Conservation (phyloP, 2,329 filamentous ascomycete genomes). For the Cordyceps javanica region DNA sequence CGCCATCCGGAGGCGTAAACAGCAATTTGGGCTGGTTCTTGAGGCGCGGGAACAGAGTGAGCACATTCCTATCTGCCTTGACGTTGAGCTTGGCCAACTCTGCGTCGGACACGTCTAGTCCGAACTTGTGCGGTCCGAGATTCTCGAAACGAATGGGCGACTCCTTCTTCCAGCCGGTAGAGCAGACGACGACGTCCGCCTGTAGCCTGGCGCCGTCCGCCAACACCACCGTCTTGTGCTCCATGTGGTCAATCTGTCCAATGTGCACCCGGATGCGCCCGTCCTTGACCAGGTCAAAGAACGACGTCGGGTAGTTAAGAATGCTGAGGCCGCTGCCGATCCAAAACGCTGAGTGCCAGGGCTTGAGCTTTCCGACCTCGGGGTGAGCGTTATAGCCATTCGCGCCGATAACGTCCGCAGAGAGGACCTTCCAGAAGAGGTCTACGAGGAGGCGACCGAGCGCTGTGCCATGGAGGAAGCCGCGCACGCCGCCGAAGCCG, state of each 20-base stretch:
- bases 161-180: slow-evolving; percentile 46
- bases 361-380: slow-evolving; percentile 33
- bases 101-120: neutral
- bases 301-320: slow-evolving; percentile 43
- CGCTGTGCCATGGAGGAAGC: slow-evolving; percentile 44
- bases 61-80: slow-evolving; percentile 17
- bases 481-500: slow-evolving; percentile 41
- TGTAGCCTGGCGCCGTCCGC: slow-evolving; percentile 33
- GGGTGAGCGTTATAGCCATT: slow-evolving; percentile 41
- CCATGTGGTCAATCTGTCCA: slow-evolving; percentile 38
- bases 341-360: slow-evolving; percentile 37
- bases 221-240: slow-evolving; percentile 33
- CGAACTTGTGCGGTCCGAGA: slow-evolving; percentile 2
- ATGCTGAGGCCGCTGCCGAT: slow-evolving; percentile 46
- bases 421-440: slow-evolving; percentile 43
- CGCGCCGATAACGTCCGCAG: slow-evolving; percentile 37
- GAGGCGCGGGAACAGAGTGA: slow-evolving; percentile 18
- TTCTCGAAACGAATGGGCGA: slow-evolving; percentile 36
- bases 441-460: slow-evolving; percentile 42
- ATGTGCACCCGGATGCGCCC: slow-evolving; percentile 43
- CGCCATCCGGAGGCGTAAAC: slow-evolving; percentile 16
- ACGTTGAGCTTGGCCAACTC: neutral
- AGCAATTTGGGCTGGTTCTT: slow-evolving; percentile 17
- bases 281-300: slow-evolving; percentile 44
- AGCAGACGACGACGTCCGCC: slow-evolving; percentile 42